A percentile compares a stretch with the other conserved stretches of the same genome.
These are phyloP conservation scores for Gardenia jasminoides DNA, from an alignment of 257 asterid genomes.

Conservation along the genomic window DNA sequence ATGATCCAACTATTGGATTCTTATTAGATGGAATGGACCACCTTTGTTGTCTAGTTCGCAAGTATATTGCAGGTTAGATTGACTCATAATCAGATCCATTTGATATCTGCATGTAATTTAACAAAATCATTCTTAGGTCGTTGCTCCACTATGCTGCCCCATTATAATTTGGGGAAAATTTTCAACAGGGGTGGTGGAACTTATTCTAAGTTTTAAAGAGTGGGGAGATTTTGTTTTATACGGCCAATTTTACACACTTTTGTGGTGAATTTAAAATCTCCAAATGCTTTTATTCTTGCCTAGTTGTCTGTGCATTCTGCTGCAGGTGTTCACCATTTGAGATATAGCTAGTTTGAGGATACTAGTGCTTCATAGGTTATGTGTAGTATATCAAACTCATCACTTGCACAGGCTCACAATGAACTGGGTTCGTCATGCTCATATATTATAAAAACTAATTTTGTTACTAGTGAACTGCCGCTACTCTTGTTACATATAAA, in stretches of 20 bases:
- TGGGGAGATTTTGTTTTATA: too few relatives aligned
- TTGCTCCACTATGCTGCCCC: too few relatives aligned
- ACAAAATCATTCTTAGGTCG: neutral
- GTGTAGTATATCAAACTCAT: neutral
- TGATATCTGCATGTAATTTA: neutral
- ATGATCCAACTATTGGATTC: conserved; percentile 96
- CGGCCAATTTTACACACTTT: too few relatives aligned
- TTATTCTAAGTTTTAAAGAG: too few relatives aligned
- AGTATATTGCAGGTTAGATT: conserved; percentile 90
- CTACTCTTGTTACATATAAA: too few relatives aligned
- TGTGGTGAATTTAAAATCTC: too few relatives aligned
- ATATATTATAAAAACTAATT: neutral
- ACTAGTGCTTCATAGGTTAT: neutral
- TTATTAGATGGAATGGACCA: conserved; percentile 93
- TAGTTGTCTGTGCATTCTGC: too few relatives aligned
- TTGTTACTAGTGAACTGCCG: neutral
- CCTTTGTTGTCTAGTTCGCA: conserved; percentile 95
- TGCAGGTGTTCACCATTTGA: too few relatives aligned
- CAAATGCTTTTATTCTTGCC: too few relatives aligned
- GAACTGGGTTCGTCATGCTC: neutral
- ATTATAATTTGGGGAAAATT: neutral
- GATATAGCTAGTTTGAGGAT: neutral
- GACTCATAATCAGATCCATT: conserved; percentile 10
- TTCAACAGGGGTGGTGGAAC: too few relatives aligned
- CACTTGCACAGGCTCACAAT: neutral